Conservation (phyloP, 2,329 filamentous ascomycete genomes). For the Phaeosphaeria sp. region DNA sequence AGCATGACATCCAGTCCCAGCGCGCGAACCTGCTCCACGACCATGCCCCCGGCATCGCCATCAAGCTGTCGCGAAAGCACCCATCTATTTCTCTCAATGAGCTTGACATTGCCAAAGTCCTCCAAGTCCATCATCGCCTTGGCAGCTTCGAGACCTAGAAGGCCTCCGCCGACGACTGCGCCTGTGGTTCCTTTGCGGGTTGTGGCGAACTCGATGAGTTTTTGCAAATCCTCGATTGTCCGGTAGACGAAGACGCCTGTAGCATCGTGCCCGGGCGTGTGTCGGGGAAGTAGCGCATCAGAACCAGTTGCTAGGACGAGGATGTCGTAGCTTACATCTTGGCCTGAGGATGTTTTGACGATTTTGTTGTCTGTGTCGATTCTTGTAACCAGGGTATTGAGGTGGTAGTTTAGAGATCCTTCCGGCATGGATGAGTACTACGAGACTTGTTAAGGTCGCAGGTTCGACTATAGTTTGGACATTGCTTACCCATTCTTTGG, state of each 20-base stretch:
- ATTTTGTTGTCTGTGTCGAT: conserved; percentile 70
- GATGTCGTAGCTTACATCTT: conserved; percentile 75
- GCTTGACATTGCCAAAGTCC: conserved; percentile 73
- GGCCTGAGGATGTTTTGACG: conserved; percentile 73
- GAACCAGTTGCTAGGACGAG: conserved; percentile 87
- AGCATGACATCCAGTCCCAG: conserved; percentile 82
- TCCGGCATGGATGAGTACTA: conserved; percentile 72
- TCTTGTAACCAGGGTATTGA: conserved; percentile 75
- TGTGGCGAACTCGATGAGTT: conserved; percentile 75
- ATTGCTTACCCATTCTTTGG: conserved; percentile 73
- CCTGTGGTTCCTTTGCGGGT: conserved; percentile 71
- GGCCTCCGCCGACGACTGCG: conserved; percentile 80
- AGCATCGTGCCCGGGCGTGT: conserved; percentile 79
- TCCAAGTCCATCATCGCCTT: conserved; percentile 90
- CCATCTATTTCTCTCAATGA: conserved; percentile 85
- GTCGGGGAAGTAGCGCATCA: conserved; percentile 74
- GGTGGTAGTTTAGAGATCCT: conserved; percentile 73
- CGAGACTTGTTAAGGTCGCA: conserved; percentile 5
- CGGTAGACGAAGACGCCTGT: conserved; percentile 89
- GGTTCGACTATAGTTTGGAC: background rate
- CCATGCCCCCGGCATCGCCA: conserved; percentile 78
- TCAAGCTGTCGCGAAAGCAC: conserved; percentile 84
- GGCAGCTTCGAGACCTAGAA: conserved; percentile 86
- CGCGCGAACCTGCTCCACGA: conserved; percentile 79
- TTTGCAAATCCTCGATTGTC: conserved; percentile 80